phyloP scores from a whole-genome alignment of 2,329 filamentous ascomycete species.

The Xylaria sp. region DNA sequence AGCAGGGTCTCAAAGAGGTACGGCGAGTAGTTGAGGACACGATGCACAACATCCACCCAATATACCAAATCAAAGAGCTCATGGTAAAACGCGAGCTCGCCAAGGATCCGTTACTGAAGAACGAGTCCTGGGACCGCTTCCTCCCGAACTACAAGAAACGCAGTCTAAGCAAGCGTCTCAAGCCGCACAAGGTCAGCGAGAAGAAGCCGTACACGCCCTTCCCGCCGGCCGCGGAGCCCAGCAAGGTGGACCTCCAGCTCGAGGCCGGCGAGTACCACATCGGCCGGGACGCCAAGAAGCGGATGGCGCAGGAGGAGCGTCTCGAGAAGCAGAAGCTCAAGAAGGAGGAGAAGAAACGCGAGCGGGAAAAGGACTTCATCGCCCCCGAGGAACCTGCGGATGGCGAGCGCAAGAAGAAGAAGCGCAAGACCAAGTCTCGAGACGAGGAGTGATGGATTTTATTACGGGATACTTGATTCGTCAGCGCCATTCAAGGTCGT shows the following conservation, averaged over 20 bases:
- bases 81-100: slow-evolving; percentile 89
- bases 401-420: slow-evolving; percentile 53
- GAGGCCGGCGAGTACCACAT: slow-evolving; percentile 98
- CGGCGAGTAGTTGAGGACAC: slow-evolving; percentile 91
- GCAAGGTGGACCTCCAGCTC: slow-evolving; percentile 98
- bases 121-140: slow-evolving; percentile 62
- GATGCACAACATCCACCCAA: slow-evolving; percentile 97
- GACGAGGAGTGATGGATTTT: slow-evolving; percentile 37
- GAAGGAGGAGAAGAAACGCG: slow-evolving; percentile 87
- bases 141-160: slow-evolving; percentile 97
- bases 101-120: slow-evolving; percentile 58
- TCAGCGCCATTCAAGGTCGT: background rate
- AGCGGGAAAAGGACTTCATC: slow-evolving; percentile 86
- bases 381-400: slow-evolving; percentile 77
- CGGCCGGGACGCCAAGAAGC: slow-evolving; percentile 90
- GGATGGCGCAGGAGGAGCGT: slow-evolving; percentile 80
- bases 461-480: background rate
- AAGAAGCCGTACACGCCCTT: slow-evolving; percentile 99
- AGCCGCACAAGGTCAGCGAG: slow-evolving; percentile 87
- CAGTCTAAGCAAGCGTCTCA: slow-evolving; percentile 83
- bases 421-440: slow-evolving; percentile 67
- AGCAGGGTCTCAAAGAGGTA: slow-evolving; percentile 82
- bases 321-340: slow-evolving; percentile 87
- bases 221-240: slow-evolving; percentile 96
- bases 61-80: slow-evolving; percentile 71